Base-by-base conservation (phyloP, 1,139 yeast genomes). In the Diutina siamensis region DNA sequence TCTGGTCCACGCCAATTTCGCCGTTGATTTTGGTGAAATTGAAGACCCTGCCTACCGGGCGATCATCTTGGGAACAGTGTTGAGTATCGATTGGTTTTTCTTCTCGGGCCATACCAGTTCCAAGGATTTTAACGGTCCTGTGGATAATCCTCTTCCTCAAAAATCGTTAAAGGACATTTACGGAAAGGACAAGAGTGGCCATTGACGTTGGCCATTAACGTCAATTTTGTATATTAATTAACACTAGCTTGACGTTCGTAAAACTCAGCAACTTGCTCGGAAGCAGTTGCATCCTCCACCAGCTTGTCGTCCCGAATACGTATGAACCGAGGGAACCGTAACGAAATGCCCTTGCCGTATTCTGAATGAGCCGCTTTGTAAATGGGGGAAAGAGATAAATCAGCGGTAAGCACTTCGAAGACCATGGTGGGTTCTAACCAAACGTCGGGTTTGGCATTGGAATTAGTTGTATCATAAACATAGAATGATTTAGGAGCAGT, bases 341-440 rank as follows among this genome's bases (percentile, higher is more conserved):
- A 67, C 1, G 96, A 86, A 4, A 92, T 78, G 33, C 99, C 99
- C 57, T 83, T 85, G 1, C 92, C 95, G 50, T 81, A 76, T 48
- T 76, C 76, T 33, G 74, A 73, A 36, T 76, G 78, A 2, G 94
- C 97, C 0, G 97, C 95, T 57, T 87, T 88, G 61, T 92, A 92
- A 10, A 88, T 71, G 0, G 99, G 99, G 46, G 95, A 84, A 48
- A 92, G 73, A 0, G 97, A 87, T 46, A 92, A 70, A 63, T 92
- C 98, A 0, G 99, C 99, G 0, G 95, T 86, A 50, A 88, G 72
- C 1, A 92, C 95, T 62, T 92, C 99, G 68, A 94, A 89, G 5
- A 92, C 72, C 44, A 72, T 66, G 0, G 83, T 74, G 3, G 99
- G 97, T 55, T 92, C 96, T 57, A 92, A 85, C 98, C 98, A 92